Evolutionary conservation across 164 flowering plant species (phyloP).

Genomic region (Saururus chinensis): DNA sequence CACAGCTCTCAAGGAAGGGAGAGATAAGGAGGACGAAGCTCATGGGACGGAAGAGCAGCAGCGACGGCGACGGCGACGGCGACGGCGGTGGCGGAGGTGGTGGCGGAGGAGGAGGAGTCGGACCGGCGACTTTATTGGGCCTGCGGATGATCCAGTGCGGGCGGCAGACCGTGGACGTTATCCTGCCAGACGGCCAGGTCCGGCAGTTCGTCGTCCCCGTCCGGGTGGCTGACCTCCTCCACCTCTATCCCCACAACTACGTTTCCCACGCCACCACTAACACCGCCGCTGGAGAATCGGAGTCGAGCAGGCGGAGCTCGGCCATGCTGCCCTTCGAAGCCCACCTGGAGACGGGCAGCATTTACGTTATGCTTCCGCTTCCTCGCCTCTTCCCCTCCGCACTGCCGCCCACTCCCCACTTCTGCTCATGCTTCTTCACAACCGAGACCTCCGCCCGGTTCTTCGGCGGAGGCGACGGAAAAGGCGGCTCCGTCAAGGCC

Average conservation of each 20-base stretch:
- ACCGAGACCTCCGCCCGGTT: not conserved
- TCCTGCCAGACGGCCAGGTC: constrained; percentile 13
- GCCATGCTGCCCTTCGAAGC: constrained; percentile 9
- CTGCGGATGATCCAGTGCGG: constrained; percentile 15
- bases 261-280: constrained; percentile 9
- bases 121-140: constrained; percentile 10
- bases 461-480: not conserved
- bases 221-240: constrained; percentile 8
- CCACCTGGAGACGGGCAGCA: constrained; percentile 10
- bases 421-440: constrained; percentile 9
- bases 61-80: not conserved
- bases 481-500: not conserved
- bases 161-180: constrained; percentile 12
- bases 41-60: constrained; percentile 7
- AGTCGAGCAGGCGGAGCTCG: not conserved
- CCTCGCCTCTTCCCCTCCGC: constrained; percentile 11
- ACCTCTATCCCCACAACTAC: constrained; percentile 11
- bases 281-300: not conserved
- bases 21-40: not conserved
- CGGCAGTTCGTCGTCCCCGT: constrained; percentile 10
- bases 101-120: constrained; percentile 3
- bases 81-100: too few relatives aligned
- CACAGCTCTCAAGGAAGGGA: too few relatives aligned
- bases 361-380: constrained; percentile 9
- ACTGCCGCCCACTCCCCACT: constrained; percentile 8